Base-by-base conservation (phyloP, 371 early-diverging fungal genomes). In the Choanephora cucurbitarum region DNA sequence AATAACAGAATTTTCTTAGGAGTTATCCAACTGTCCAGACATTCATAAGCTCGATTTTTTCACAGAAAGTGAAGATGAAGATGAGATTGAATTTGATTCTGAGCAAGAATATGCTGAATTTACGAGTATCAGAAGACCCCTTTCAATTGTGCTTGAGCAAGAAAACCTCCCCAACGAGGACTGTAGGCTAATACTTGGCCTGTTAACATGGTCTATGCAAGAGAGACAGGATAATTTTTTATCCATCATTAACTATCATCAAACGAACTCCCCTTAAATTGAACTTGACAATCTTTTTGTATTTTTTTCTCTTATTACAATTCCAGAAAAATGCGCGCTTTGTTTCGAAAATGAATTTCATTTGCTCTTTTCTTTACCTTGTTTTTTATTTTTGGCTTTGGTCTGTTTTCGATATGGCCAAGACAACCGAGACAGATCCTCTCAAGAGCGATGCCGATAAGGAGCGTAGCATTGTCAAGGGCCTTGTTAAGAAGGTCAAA, bases 1-100 rank as follows among this genome's bases (percentile, higher is more conserved):
- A 5, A 3, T 7, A 28, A 28, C 28, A 28, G 28, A 3, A 10
- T 18, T 13, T 52, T 37, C 7, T 37, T 37, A 78, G 79, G 79
- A 75, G 60, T 65, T 80, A 61, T 21, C 33, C 2, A 22, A 44
- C 5, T 76, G 69, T 37, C 77, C 77, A 14, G 80, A 80, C 45
- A 47, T 61, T 5, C 64, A 72, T 48, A 80, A 80, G 19, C 48
- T 80, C 22, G 48, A 59, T 3, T 80, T 80, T 46, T 76, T 80
- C 49, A 53, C 51, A 5, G 31, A 33, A 11, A n/a, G 21, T 14
- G 51, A 44, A 4, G 48, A 34, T 21, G 46, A 49, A 28, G 46
- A 42, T 10, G 52, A 52, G 19, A 23, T 23, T 17, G 56, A 55
- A 24, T 42, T 15, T 28, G 47, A 33, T 49, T 45, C 28, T 19